Base-by-base conservation (phyloP, 2,329 filamentous ascomycete species). In the Fusarium agapanthi region DNA sequence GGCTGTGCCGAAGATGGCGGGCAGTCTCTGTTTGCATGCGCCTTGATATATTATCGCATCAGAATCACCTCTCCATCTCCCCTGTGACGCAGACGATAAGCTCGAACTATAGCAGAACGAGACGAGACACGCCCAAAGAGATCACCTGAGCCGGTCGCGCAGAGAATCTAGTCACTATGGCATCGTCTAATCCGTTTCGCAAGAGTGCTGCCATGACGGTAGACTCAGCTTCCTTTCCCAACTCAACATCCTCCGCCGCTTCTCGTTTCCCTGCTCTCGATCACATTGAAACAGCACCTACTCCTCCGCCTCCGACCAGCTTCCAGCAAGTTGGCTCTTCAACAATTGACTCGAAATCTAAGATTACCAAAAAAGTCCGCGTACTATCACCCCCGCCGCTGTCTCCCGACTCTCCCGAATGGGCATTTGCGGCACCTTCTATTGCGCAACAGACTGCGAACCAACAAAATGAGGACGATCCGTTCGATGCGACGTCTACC, bases 331-430 rank as follows among this genome's bases (percentile, higher is more conserved):
- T 57, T 47, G 78, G 79, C 30, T 76, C 79, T 47, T 78, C 82
- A 62, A 80, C 77, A 68, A 41, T 80, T 77, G 72, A 84, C 75
- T 73, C 67, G 55, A 86, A 81, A 72, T 79, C 80, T 44, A 93
- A 87, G 83, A 84, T 89, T 43, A 85, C 88, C 66, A 92, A 92
- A 82, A 92, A 89, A 76, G 91, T 93, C 67, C 89, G 91, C 76
- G 88, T 92, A 14, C 86, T 91, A 77, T 91, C 89, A 45, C 90
- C 90, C 57, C 89, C 89, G 65, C 89, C 89, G 7, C 86, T 87
- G n/a, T 87, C 87, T 18, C 87, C 88, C 73, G 87, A 89, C 72
- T 88, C 87, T 34, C 79, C 80, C 26, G 79, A 79, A 65, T 81
- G 76, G 80, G 81, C 77, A 22, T 73, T 78, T 61, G 67, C 79